Conservation (phyloP, 75 land plant genomes). For the Azolla pinnata region DNA sequence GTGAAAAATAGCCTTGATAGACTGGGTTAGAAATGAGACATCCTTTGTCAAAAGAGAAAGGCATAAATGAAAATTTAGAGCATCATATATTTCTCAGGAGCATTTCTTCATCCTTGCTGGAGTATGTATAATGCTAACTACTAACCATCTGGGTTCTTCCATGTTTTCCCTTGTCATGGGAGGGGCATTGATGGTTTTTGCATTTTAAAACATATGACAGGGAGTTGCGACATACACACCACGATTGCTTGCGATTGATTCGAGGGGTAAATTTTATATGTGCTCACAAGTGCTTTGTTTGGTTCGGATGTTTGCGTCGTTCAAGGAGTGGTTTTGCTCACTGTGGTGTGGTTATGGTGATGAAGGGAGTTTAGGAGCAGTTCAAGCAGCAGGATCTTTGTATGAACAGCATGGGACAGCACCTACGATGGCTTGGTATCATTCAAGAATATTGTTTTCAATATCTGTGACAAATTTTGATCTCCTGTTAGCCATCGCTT, state of each 20-base stretch:
- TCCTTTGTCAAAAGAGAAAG: too few relatives aligned
- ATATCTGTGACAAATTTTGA: not conserved
- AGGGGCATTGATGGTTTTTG: too few relatives aligned
- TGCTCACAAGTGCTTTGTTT: not conserved
- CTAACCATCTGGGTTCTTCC: not conserved
- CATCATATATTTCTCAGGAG: too few relatives aligned
- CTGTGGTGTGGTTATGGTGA: not conserved
- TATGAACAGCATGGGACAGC: slow-evolving; percentile 29
- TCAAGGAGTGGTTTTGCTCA: slow-evolving; percentile 3
- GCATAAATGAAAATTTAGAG: too few relatives aligned
- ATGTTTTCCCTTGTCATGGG: not conserved
- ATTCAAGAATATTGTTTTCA: not conserved
- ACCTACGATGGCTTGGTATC: slow-evolving; percentile 16
- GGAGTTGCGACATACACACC: slow-evolving; percentile 71
- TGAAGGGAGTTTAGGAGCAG: slow-evolving; percentile 82
- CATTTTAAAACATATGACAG: slow-evolving; percentile 26
- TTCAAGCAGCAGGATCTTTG: slow-evolving; percentile 63
- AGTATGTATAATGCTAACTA: too few relatives aligned
- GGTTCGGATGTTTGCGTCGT: not conserved
- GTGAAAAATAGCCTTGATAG: too few relatives aligned
- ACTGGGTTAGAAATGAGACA: too few relatives aligned
- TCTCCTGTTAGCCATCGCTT: not conserved
- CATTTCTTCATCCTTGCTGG: too few relatives aligned
- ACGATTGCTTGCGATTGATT: slow-evolving; percentile 63
- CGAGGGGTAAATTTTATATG: slow-evolving; percentile 42